A percentile compares a stretch with the other conserved stretches of the same genome.
Evolutionary conservation across 2,329 filamentous ascomycete species (phyloP).

Genomic region (Parastagonospora nodorum): DNA sequence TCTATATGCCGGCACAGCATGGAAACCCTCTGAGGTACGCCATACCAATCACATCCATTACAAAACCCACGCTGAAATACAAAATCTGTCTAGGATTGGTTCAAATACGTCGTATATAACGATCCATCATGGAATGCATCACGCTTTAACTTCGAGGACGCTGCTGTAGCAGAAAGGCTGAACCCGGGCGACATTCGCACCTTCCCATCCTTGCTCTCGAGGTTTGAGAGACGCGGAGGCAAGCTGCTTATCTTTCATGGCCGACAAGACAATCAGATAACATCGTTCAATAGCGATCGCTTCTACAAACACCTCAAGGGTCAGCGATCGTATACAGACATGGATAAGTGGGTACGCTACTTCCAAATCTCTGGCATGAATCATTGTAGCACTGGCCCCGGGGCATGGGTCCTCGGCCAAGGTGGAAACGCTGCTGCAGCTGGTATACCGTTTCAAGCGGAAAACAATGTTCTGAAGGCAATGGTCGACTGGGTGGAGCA

Average conservation of each 20-base stretch:
- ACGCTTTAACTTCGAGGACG: conserved; percentile 12
- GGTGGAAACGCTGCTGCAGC: conserved; percentile 20
- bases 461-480: conserved; percentile 41
- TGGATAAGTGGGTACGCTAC: conserved; percentile 50
- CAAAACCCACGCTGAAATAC: neutral
- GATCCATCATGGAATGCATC: conserved; percentile 39
- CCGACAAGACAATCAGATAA: conserved; percentile 52
- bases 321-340: conserved; percentile 4
- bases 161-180: conserved; percentile 37
- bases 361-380: conserved; percentile 60
- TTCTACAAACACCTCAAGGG: conserved; percentile 52
- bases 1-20: conserved; percentile 46
- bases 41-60: no score
- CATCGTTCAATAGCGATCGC: conserved; percentile 48
- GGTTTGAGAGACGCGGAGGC: conserved; percentile 42
- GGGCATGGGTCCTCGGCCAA: conserved; percentile 47
- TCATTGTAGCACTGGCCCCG: conserved; percentile 56
- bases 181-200: conserved; percentile 47
- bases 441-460: conserved; percentile 19
- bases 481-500: conserved; percentile 54
- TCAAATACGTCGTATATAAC: conserved; percentile 50
- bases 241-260: conserved; percentile 55
- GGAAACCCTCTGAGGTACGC: conserved; percentile 34
- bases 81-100: conserved; percentile 44
- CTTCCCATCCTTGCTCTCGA: conserved; percentile 40